Evolutionary conservation across 2,329 filamentous ascomycete genomes (phyloP), one percentile per base, ranked within the genome.

Genomic region (Apiospora kogelbergensis): DNA sequence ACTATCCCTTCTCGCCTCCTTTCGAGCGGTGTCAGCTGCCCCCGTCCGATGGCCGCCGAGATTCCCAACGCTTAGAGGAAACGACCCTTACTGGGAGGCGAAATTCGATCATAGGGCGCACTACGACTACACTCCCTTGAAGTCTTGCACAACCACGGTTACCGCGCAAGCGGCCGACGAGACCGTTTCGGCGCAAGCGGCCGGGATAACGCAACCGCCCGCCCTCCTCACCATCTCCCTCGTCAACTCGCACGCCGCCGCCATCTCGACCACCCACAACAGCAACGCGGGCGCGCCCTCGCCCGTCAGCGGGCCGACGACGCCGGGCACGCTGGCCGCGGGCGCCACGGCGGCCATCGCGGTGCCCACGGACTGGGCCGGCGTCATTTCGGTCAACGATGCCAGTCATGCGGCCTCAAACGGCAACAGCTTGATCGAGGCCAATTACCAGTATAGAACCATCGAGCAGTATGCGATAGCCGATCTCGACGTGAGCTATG

Each of bases 251-350:
- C 24, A 65, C 63, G 30, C 20, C 37, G 63, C 63, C 26, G 37
- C 37, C 41, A 41, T 65, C 41, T 65, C 63, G 13, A 65, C 63
- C 10, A 65, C 63, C n/a, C 63, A 65, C 63, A 65, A 65, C 63
- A 42, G 37, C 63, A 44, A 65, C 11, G n/a, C 13, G 11, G 41
- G 41, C 20, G 37, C 37, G 6, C 63, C 63, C 0, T 3, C 37
- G 13, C 37, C 63, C 41, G 63, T 42, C 40, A 65, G 63, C n/a
- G 63, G 63, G 5, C 6, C 37, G 11, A 24, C 37, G 2, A 10
- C n/a, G 7, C n/a, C 63, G 2, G 63, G 63, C 0, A 65, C 63
- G 11, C 40, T 65, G 6, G 63, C 63, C 11, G 63, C 41, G 2
- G 63, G 63, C n/a, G 63, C 63, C 0, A 65, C 63, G n/a, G 63